These are phyloP conservation scores for Asclepias syriaca DNA, from an alignment of 257 asterid species.

Conservation along the genomic window DNA sequence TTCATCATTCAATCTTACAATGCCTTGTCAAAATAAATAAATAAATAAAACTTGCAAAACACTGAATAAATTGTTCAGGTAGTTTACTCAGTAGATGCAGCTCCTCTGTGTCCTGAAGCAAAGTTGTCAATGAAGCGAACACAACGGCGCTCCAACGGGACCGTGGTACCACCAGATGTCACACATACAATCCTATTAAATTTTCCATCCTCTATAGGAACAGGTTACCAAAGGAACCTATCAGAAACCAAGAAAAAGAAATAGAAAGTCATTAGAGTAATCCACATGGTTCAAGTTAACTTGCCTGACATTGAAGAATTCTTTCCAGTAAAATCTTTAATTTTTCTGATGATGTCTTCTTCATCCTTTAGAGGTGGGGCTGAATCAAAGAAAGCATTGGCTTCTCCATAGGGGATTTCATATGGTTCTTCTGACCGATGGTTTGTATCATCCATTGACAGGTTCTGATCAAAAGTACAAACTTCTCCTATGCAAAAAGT, in stretches of 20 bases:
- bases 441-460: slow-evolving; percentile 33
- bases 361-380: slow-evolving; percentile 77
- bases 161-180: slow-evolving; percentile 97
- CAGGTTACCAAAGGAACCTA: background rate
- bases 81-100: slow-evolving; percentile 89
- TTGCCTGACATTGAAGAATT: slow-evolving; percentile 42
- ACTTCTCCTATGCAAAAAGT: background rate
- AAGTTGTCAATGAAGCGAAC: slow-evolving; percentile 95
- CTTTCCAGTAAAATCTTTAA: slow-evolving; percentile 42
- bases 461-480: background rate
- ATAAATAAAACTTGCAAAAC: background rate
- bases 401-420: slow-evolving; percentile 40
- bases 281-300: slow-evolving; percentile 8
- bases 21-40: background rate
- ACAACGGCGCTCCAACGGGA: slow-evolving; percentile 87
- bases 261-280: background rate
- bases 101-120: slow-evolving; percentile 96
- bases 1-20: slow-evolving; percentile 8
- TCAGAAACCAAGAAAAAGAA: background rate
- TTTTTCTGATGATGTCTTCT: slow-evolving; percentile 39
- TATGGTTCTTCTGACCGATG: slow-evolving; percentile 17
- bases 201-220: slow-evolving; percentile 38
- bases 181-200: slow-evolving; percentile 65
- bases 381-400: slow-evolving; percentile 68
- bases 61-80: slow-evolving; percentile 9